These are phyloP conservation scores for Monosporascus sp. DNA, from an alignment of 2,329 filamentous ascomycete species.

Conservation along the genomic window DNA sequence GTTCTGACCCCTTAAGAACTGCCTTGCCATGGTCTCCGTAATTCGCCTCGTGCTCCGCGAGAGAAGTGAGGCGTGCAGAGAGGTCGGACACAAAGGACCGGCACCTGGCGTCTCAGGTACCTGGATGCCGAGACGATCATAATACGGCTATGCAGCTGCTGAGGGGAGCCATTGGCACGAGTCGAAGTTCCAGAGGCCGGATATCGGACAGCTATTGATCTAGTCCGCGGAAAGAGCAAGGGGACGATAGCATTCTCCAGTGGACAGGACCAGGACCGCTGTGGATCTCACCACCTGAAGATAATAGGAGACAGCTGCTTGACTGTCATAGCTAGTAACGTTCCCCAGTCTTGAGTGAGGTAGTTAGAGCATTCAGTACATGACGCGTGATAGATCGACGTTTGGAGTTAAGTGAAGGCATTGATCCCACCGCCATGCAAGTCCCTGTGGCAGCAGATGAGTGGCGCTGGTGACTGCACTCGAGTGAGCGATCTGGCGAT, in stretches of 20 bases:
- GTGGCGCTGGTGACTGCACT: slow-evolving; percentile 19
- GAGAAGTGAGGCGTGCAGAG: neutral
- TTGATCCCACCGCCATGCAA: slow-evolving; percentile 11
- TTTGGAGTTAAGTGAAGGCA: neutral
- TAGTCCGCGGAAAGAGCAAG: neutral
- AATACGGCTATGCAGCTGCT: neutral
- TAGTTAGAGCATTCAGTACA: neutral
- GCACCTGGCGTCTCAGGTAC: neutral
- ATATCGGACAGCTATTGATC: neutral
- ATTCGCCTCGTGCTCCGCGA: neutral
- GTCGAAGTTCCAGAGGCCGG: neutral
- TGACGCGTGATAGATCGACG: neutral
- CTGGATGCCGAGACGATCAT: neutral
- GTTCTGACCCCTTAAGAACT: neutral
- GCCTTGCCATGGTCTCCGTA: neutral
- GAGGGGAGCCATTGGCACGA: neutral
- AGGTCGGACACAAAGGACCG: neutral
- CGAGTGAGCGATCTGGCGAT: slow-evolving; percentile 16
- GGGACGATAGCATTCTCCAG: neutral
- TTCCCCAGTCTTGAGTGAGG: too few relatives aligned
- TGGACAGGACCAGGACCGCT: neutral
- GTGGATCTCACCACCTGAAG: neutral
- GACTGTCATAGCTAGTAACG: neutral
- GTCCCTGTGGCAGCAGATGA: slow-evolving; percentile 19
- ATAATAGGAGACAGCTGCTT: neutral